Percentiles rank a stretch among this genome's conserved stretches.
Evolutionary conservation across 2,329 filamentous ascomycete genomes (phyloP).

Genomic region (Aureobasidium namibiae): DNA sequence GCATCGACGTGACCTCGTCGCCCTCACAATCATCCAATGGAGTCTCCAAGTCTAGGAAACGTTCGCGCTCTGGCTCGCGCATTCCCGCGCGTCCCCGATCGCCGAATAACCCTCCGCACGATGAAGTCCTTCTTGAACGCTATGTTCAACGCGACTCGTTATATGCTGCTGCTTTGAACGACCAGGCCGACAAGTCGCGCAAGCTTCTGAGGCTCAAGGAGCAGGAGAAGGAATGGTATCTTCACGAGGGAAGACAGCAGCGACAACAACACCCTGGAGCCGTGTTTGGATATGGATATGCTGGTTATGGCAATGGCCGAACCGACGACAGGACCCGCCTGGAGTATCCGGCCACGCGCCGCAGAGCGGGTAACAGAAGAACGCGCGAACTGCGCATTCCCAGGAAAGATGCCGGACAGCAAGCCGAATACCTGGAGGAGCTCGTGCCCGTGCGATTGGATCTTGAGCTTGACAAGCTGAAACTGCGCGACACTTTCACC

Average conservation of each 20-base stretch:
- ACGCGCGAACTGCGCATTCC: constrained; percentile 65
- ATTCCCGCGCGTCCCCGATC: constrained; percentile 31
- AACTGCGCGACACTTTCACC: constrained; percentile 92
- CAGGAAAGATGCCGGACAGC: constrained; percentile 71
- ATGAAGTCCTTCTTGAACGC: constrained; percentile 46
- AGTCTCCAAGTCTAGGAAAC: constrained; percentile 42
- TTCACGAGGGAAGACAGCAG: constrained; percentile 53
- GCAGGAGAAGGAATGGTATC: constrained; percentile 62
- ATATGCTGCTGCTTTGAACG: constrained; percentile 46
- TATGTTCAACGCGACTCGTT: constrained; percentile 58
- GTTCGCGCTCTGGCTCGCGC: constrained; percentile 52
- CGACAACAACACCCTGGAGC: constrained; percentile 49
- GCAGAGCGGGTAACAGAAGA: constrained; percentile 66
- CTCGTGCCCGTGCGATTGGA: constrained; percentile 86
- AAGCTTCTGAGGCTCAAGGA: constrained; percentile 53
- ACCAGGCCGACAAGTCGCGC: constrained; percentile 35
- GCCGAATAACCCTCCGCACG: constrained; percentile 18
- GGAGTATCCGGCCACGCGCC: constrained; percentile 71
- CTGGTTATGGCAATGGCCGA: constrained; percentile 77
- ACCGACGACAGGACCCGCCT: constrained; percentile 65
- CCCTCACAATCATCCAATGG: constrained; percentile 21
- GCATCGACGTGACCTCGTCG: constrained; percentile 27
- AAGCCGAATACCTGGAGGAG: constrained; percentile 86
- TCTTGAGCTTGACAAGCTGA: constrained; percentile 91
- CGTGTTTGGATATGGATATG: constrained; percentile 66